Percentiles rank a stretch among this genome's conserved stretches.
Conservation (phyloP, 2,329 filamentous ascomycete species). For the Fusarium mundagurra region DNA sequence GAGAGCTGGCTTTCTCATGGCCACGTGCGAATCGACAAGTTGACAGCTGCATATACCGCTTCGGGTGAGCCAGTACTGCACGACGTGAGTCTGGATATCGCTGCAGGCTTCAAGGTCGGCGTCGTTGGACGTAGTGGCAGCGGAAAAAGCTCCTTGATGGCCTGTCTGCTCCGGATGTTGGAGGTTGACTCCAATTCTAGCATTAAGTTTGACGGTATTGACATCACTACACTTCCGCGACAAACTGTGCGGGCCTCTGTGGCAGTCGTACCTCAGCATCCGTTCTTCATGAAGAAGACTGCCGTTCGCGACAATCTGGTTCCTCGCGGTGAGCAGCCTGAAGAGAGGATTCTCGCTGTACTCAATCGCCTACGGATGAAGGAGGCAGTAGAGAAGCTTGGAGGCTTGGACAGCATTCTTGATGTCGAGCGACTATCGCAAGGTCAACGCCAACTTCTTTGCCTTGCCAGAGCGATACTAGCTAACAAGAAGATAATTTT, state of each 20-base stretch:
- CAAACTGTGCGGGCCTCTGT: constrained; percentile 45
- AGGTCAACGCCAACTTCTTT: constrained; percentile 58
- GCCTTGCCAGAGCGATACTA: constrained; percentile 50
- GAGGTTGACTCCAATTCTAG: constrained; percentile 51
- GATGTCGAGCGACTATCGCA: constrained; percentile 48
- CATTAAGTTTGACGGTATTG: constrained; percentile 57
- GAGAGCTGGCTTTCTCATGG: constrained; percentile 9
- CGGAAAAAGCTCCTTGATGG: constrained; percentile 50
- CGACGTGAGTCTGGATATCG: constrained; percentile 44
- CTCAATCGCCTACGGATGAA: constrained; percentile 37
- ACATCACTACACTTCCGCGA: constrained; percentile 42
- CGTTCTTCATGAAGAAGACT: constrained; percentile 59
- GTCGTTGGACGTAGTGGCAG: constrained; percentile 57
- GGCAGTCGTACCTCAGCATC: constrained; percentile 61
- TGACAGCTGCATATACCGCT: constrained; percentile 46
- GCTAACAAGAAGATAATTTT: constrained; percentile 48
- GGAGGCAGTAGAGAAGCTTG: constrained; percentile 41
- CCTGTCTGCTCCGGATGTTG: constrained; percentile 59
- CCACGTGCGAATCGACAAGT: constrained; percentile 38
- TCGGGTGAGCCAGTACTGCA: constrained; percentile 40
- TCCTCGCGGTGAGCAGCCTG: constrained; percentile 44
- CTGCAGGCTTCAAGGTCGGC: constrained; percentile 50
- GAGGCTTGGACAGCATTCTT: constrained; percentile 51
- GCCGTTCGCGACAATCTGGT: constrained; percentile 60
- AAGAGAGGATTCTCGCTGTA: constrained; percentile 48